A percentile compares a stretch with the other conserved stretches of the same genome.
Evolutionary conservation across 192 early-diverging fungal species (phyloP).

Genomic region (Polychytrium aggregatum): DNA sequence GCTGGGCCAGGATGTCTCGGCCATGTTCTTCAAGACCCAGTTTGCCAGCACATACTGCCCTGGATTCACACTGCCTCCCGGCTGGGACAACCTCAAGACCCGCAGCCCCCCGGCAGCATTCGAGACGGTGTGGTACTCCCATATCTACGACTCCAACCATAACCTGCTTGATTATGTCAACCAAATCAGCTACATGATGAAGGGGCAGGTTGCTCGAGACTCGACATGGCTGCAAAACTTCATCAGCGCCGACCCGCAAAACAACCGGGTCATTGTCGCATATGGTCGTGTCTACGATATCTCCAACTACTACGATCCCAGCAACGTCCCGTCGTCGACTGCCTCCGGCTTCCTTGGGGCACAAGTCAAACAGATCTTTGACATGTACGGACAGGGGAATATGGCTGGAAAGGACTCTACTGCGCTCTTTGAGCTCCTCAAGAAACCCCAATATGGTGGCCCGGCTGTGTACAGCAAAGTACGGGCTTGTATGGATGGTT

Average conservation of each 20-base stretch:
- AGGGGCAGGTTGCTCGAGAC: conserved; percentile 16
- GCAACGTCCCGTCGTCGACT: conserved; percentile 1
- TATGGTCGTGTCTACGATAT: conserved; percentile 32
- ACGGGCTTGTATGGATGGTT: no score
- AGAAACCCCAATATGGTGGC: no score
- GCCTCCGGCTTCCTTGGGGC: no score
- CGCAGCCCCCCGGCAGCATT: conserved; percentile 5
- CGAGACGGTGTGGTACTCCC: conserved; percentile 12
- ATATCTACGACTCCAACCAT: conserved; percentile 7
- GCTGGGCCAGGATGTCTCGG: conserved; percentile 24
- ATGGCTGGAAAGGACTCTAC: conserved; percentile 10
- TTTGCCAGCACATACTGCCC: conserved; percentile 21
- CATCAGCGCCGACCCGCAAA: conserved; percentile 5
- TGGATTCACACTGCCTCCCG: conserved; percentile 12
- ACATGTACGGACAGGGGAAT: conserved; percentile 2
- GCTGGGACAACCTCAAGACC: conserved; percentile 21
- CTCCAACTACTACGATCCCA: conserved; percentile 6
- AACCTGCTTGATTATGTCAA: conserved; percentile 11
- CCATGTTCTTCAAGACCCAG: conserved; percentile 20
- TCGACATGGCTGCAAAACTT: conserved; percentile 1
- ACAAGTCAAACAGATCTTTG: neutral
- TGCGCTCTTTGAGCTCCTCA: conserved; percentile 9
- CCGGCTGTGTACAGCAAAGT: no score
- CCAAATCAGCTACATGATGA: conserved; percentile 2
- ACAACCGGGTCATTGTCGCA: conserved; percentile 17